Base-by-base conservation (phyloP, 495 filamentous ascomycete genomes). In the Aspergillus steynii region DNA sequence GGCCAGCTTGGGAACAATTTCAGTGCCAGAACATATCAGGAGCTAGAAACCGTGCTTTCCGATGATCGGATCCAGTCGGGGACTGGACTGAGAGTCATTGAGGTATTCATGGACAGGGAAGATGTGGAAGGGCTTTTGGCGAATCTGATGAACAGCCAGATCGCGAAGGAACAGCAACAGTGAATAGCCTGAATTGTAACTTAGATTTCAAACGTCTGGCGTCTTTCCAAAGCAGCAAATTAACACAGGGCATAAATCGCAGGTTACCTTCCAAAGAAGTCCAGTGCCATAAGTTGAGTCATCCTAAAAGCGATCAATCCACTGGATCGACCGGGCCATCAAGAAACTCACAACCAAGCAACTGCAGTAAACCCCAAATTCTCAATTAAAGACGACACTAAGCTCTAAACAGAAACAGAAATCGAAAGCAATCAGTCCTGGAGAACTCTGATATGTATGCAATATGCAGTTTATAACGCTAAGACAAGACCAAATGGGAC, bases 101-200 rank as follows among this genome's bases (percentile, higher is more conserved):
- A 82, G 60, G 75, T 82, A 1, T 65, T 72, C 10, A 79, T 83
- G 78, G 77, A 64, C n/a, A 65, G 69, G 46, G 71, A 81, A 53
- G 80, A 82, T 70, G 71, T 78, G 5, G 68, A 73, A 25, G 60
- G 55, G 1, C 46, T 56, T 6, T 46, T 61, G 46, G 15, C 9
- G 29, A 20, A 10, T 4, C 46, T 55, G 28, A 12, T 65, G 34
- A 14, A 62, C 12, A n/a, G 26, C 3, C 63, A 65, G 56, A 62
- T 65, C 28, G 59, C 47, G 14, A 29, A 37, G 29, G 56, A 59
- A 15, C 37, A 42, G 12, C 7, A 42, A 42, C 37, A 42, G 14
- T 42, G 14, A 37, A 42, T 15, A 15, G 1, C 37, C 10, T 14
- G 12, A 12, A 2, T 14, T 42, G 12, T 42, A 42, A 10, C 37